These are phyloP conservation scores for Yamadazyma membranifaciens DNA, from an alignment of 1,139 yeast genomes.

Conservation along the genomic window DNA sequence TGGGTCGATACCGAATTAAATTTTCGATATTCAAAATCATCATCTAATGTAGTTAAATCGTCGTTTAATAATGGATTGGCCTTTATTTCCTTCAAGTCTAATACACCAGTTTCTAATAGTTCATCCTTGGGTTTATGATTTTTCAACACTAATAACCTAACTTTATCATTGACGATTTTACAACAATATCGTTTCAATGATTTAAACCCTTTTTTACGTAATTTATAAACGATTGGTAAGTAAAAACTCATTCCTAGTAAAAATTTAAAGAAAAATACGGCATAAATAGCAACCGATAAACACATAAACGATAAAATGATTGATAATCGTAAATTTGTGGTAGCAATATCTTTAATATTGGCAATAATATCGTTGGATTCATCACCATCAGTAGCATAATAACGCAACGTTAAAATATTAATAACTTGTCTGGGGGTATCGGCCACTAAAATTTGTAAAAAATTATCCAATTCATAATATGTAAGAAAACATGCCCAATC, in stretches of 20 bases:
- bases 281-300: constrained; percentile 74
- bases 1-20: too few relatives aligned
- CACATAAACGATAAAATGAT: constrained; percentile 73
- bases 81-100: constrained; percentile 22
- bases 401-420: constrained; percentile 69
- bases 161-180: constrained; percentile 51
- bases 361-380: constrained; percentile 43
- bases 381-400: constrained; percentile 49
- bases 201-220: constrained; percentile 35
- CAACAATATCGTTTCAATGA: constrained; percentile 60
- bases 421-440: constrained; percentile 90
- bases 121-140: constrained; percentile 44
- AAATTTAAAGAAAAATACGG: constrained; percentile 62
- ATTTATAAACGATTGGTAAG: constrained; percentile 52
- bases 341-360: constrained; percentile 60
- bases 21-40: constrained; percentile 11
- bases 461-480: constrained; percentile 65
- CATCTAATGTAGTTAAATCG: constrained; percentile 9
- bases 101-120: constrained; percentile 34
- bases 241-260: constrained; percentile 55
- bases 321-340: constrained; percentile 61
- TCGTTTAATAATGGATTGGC: constrained; percentile 27
- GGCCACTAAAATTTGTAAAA: constrained; percentile 64
- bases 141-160: constrained; percentile 48
- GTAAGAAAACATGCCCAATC: constrained; percentile 71